These are phyloP conservation scores for Verticillium isaacii DNA, from an alignment of 2,329 filamentous ascomycete species.

Conservation along the genomic window DNA sequence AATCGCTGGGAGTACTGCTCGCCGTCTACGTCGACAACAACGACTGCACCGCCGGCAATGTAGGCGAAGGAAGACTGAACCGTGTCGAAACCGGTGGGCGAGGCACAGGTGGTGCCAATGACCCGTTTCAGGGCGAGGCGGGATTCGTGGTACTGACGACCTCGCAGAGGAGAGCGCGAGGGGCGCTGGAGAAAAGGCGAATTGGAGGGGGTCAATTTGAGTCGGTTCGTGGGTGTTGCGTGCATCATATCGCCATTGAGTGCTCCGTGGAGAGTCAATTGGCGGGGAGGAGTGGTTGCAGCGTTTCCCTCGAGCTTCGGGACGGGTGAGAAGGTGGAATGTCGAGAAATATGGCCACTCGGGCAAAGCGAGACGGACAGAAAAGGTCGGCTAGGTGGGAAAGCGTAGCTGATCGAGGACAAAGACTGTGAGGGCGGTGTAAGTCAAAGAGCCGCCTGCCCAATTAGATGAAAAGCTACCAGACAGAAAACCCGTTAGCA, in stretches of 20 bases:
- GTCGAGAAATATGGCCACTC: background rate
- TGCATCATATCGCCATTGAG: slow-evolving; percentile 53
- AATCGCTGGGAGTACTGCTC: slow-evolving; percentile 73
- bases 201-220: slow-evolving; percentile 71
- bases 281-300: background rate
- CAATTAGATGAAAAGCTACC: background rate
- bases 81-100: slow-evolving; percentile 81
- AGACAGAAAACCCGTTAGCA: background rate
- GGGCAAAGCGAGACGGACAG: background rate
- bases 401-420: background rate
- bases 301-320: background rate
- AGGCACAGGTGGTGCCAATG: slow-evolving; percentile 83
- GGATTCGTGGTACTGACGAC: slow-evolving; percentile 42
- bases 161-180: slow-evolving; percentile 57
- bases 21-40: slow-evolving; percentile 75
- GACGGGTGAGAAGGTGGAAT: background rate
- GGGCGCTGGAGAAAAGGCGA: slow-evolving; percentile 64
- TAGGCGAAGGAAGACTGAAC: slow-evolving; percentile 79
- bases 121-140: slow-evolving; percentile 75
- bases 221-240: slow-evolving; percentile 53
- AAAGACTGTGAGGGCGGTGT: background rate
- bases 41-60: slow-evolving; percentile 88
- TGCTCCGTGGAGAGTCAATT: background rate
- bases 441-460: background rate
- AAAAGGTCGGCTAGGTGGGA: background rate